phyloP scores from a whole-genome alignment of 768 basidiomycete species.

The Artomyces pyxidatus region DNA sequence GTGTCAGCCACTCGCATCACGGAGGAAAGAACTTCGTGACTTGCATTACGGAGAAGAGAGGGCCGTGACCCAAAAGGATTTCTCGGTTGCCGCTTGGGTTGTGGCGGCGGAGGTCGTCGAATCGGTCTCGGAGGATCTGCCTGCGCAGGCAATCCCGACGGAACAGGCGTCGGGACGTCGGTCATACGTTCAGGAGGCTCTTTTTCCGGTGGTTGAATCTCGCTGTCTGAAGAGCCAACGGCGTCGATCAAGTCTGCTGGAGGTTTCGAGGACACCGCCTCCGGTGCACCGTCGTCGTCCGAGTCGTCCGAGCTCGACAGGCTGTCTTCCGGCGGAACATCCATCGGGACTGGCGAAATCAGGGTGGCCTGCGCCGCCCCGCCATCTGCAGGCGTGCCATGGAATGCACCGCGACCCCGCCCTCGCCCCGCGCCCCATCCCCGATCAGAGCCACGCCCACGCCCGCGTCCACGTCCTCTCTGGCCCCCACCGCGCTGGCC shows the following conservation, averaged over 20 bases:
- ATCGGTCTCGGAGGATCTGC: conserved; percentile 2
- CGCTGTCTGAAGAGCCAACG: conserved; percentile 6
- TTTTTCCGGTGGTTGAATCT: not conserved
- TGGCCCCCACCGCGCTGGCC: conserved; percentile 8
- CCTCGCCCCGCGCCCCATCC: conserved; percentile 9
- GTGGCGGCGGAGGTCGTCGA: conserved; percentile 23
- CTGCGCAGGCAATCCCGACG: conserved; percentile 3
- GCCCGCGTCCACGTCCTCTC: conserved; percentile 24
- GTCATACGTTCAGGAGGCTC: not conserved
- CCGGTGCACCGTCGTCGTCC: conserved; percentile 39
- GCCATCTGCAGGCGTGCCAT: conserved; percentile 2
- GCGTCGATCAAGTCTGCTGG: conserved; percentile 13
- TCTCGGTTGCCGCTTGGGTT: conserved; percentile 42
- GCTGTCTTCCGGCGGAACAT: not conserved
- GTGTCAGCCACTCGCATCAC: not conserved
- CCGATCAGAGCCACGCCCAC: conserved; percentile 25
- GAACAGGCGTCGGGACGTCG: not conserved
- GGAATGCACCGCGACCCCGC: not conserved
- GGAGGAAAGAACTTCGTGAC: conserved; percentile 19
- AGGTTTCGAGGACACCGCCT: conserved; percentile 48
- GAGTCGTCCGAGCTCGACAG: conserved; percentile 14
- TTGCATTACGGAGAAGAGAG: conserved; percentile 72
- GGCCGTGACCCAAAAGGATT: conserved; percentile 66
- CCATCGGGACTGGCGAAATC: conserved; percentile 19
- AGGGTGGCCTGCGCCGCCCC: conserved; percentile 8